Evolutionary conservation across 768 basidiomycete species (phyloP).

Genomic region (Boletus sp.): DNA sequence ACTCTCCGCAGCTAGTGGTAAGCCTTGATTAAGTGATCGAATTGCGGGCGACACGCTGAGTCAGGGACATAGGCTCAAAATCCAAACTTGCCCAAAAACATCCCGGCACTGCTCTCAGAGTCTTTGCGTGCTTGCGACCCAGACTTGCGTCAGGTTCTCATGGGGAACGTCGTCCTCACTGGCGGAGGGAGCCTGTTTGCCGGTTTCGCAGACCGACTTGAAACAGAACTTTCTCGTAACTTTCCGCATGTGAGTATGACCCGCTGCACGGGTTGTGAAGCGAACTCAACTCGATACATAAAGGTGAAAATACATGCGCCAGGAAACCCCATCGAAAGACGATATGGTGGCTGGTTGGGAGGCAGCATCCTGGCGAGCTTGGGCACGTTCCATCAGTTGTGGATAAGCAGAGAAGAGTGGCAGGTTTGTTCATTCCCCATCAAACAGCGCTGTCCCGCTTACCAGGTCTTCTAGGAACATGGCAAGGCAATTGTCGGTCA

Average conservation of each 20-base stretch:
- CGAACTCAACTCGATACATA: conserved; percentile 17
- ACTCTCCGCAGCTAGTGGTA: conserved; percentile 55
- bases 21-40: conserved; percentile 11
- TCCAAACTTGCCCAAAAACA: conserved; percentile 66
- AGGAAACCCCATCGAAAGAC: conserved; percentile 84
- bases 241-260: conserved; percentile 69
- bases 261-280: not conserved
- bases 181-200: conserved; percentile 87
- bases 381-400: conserved; percentile 96
- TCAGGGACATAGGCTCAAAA: conserved; percentile 43
- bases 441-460: not conserved
- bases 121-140: conserved; percentile 84
- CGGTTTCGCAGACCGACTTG: conserved; percentile 82
- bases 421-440: conserved; percentile 49
- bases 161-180: conserved; percentile 93
- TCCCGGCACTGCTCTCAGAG: conserved; percentile 73
- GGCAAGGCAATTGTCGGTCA: conserved; percentile 81
- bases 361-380: conserved; percentile 92
- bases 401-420: conserved; percentile 94
- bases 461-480: conserved; percentile 54
- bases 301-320: conserved; percentile 92
- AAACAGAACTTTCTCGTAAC: conserved; percentile 66
- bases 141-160: conserved; percentile 84
- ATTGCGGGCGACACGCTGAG: conserved; percentile 7
- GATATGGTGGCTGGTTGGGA: conserved; percentile 93